Evolutionary conservation across 192 early-diverging fungal genomes (phyloP), one percentile per base, ranked within the genome.

Genomic region (Rhizoclosmatium sp.): DNA sequence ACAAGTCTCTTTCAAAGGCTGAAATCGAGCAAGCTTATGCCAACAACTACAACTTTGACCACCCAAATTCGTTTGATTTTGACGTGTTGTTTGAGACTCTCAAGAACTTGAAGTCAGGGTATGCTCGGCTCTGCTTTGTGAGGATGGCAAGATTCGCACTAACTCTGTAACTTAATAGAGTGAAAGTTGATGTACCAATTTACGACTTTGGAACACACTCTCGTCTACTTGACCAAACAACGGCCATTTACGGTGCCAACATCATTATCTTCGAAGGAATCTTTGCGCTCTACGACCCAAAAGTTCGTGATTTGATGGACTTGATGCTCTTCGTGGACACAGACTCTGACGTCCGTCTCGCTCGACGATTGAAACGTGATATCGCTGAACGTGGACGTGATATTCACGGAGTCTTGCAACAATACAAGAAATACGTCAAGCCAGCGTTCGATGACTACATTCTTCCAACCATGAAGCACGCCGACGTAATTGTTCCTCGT

Each of bases 201-300:
- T 99, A 99, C 80, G 93, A 97, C 80, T 99, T 99, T 84, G 73
- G 86, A 39, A 95, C 93, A 0, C 96, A 98, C 80, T 89, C 93
- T 79, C 88, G 94, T 73, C 91, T 89, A 3, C 54, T 12, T 3
- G 89, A 92, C 80, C 83, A 87, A 5, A 56, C 70, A 9, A 91
- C 89, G 72, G 84, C 91, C 2, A 82, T 97, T 9, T 98, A 99
- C 82, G 96, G 96, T 65, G 97, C 96, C 21, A 97, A 96, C 69
- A 93, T 99, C 3, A 89, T 99, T 58, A 95, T 98, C 59, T 98
- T 99, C 84, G 97, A 99, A 81, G 97, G 97, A 59, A 99, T 99
- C 74, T 98, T 99, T 90, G 97, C 96, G 5, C 84, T 99, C 45
- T 95, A 96, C 80, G 95, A 97, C 78, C 89, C 91, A 44, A 86